Conservation (phyloP, 1,139 yeast species). For the Scheffersomyces parashehatae region DNA sequence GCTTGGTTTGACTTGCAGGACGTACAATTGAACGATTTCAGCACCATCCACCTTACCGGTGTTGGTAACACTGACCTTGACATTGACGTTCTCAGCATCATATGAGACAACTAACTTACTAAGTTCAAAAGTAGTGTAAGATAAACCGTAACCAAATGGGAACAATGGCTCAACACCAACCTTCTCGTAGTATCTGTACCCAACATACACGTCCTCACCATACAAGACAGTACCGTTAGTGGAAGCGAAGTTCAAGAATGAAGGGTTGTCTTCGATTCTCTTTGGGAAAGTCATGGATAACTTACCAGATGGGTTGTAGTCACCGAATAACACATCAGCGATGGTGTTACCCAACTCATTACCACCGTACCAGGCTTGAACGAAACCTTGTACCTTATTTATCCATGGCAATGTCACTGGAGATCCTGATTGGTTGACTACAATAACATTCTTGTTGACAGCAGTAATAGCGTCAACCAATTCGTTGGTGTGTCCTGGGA, state of each 20-base stretch:
- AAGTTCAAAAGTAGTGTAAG: conserved; percentile 49
- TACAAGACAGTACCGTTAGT: conserved; percentile 51
- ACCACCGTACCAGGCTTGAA: conserved; percentile 52
- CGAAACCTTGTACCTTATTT: conserved; percentile 43
- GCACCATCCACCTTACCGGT: conserved; percentile 44
- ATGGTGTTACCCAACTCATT: conserved; percentile 28
- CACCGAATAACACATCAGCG: conserved; percentile 32
- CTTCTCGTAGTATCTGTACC: conserved; percentile 61
- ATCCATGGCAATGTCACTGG: conserved; percentile 65
- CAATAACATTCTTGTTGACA: conserved; percentile 52
- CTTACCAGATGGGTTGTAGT: conserved; percentile 27
- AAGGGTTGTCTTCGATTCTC: conserved; percentile 22
- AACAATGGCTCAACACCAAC: conserved; percentile 45
- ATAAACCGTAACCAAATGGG: conserved; percentile 64
- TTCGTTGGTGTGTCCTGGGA: conserved; percentile 46
- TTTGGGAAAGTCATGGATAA: conserved; percentile 26
- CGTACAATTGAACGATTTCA: conserved; percentile 51
- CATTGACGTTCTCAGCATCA: conserved; percentile 10
- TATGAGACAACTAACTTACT: conserved; percentile 12
- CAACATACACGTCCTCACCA: conserved; percentile 59
- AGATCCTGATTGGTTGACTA: conserved; percentile 63
- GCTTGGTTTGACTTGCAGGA: conserved; percentile 38
- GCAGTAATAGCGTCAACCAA: conserved; percentile 45
- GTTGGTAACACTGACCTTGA: conserved; percentile 43
- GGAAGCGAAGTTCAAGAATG: conserved; percentile 18